Base-by-base conservation (phyloP, 1,284 basidiomycete species). In the Tranzscheliella williamsii region DNA sequence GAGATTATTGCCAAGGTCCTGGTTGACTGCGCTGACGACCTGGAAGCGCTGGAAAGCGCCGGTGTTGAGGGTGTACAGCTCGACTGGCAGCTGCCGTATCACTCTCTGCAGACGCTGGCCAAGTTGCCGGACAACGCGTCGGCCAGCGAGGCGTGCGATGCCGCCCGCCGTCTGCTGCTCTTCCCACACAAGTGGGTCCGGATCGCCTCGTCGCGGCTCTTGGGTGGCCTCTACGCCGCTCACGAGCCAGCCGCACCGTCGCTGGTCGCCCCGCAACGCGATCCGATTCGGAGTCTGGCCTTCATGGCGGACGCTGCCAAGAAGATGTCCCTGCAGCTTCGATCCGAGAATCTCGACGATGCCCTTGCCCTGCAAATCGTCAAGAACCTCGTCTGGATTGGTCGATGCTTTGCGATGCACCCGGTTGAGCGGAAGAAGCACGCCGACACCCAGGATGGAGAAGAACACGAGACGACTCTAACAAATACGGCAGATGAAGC, bases 171-270 rank as follows among this genome's bases (percentile, higher is more conserved):
- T 0, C 85, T 90, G 70, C 83, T 97, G 3, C 82, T 90, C 8
- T 96, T 88, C 79, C 92, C 93, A 11, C 94, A 99, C 79, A 85
- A 89, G 4, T 97, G 93, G 94, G 91, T 95, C 1, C 87, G 93
- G 24, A 85, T 85, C 12, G 88, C 88, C 0, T 83, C 92, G 1
- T 87, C 87, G 60, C 84, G 90, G 35, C 81, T 92, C 6, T 78
- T 96, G 1, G 90, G 90, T 5, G 74, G 83, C 5, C 79, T 93
- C 6, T 91, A 90, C 73, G 45, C 34, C 24, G 24, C 38, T 9
- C 30, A 32, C 7, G 62, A 58, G 23, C 48, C 42, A 5, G 33
- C 23, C 3, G 18, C 44, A 23, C 49, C 43, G 3, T 24, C 29
- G 16, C 55, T 68, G 57, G 51, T 54, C 24, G 42, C 57, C n/a